phyloP scores from a whole-genome alignment of 352 stramenopile species.

The Plasmopara muralis region DNA sequence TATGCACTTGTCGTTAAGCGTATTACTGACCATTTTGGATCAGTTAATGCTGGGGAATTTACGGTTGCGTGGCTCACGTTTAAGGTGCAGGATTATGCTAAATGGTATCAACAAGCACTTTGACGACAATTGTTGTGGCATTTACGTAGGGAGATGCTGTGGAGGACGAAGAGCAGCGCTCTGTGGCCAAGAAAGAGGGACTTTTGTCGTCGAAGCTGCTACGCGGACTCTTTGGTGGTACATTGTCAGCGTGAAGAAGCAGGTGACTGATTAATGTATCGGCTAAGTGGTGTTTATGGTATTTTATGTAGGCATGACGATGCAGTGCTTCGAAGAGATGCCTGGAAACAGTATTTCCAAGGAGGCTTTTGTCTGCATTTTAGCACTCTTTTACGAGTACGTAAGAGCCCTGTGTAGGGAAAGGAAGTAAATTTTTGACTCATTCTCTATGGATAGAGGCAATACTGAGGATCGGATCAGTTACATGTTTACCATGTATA shows the following conservation, averaged over 20 bases:
- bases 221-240: slow-evolving; percentile 66
- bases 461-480: slow-evolving; percentile 85
- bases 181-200: slow-evolving; percentile 60
- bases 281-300: slow-evolving; percentile 4
- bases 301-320: slow-evolving; percentile 38
- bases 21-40: slow-evolving; percentile 7
- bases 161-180: slow-evolving; percentile 55
- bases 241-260: slow-evolving; percentile 5
- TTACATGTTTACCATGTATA: slow-evolving; percentile 85
- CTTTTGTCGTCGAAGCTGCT: slow-evolving; percentile 73
- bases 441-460: slow-evolving; percentile 28
- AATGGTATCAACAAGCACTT: neutral
- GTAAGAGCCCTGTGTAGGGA: slow-evolving; percentile 5
- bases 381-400: slow-evolving; percentile 72
- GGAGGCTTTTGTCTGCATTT: slow-evolving; percentile 66
- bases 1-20: neutral
- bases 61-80: slow-evolving; percentile 84
- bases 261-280: neutral
- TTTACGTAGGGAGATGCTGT: slow-evolving; percentile 54
- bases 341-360: slow-evolving; percentile 53
- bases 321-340: slow-evolving; percentile 55
- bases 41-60: slow-evolving; percentile 73
- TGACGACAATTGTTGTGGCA: neutral
- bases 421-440: neutral
- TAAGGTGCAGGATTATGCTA: slow-evolving; percentile 37